A percentile compares a stretch with the other conserved stretches of the same genome.
phyloP scores from a whole-genome alignment of 2,329 filamentous ascomycete species.

The Ciborinia camelliae region DNA sequence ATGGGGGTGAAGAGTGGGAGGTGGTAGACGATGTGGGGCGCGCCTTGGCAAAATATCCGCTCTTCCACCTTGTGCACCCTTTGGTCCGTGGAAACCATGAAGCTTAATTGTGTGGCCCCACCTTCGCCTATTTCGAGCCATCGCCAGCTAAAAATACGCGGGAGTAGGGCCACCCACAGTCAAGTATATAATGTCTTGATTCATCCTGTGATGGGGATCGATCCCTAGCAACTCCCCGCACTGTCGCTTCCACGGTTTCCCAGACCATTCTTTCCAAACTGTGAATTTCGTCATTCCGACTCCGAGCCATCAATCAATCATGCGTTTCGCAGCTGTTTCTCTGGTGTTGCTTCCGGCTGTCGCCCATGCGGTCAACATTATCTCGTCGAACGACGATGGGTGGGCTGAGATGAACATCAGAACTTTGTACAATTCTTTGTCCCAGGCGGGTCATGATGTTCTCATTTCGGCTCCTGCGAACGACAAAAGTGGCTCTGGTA shows the following conservation, averaged over 20 bases:
- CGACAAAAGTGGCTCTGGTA: slow-evolving; percentile 7
- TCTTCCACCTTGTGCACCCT: too few species aligned
- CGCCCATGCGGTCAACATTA: not conserved
- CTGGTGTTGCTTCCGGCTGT: slow-evolving; percentile 1
- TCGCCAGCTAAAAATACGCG: too few species aligned
- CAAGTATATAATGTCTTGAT: not conserved
- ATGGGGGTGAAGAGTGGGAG: not conserved
- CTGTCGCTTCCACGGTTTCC: not conserved
- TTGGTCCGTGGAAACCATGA: too few species aligned
- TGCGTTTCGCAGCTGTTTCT: slow-evolving; percentile 7
- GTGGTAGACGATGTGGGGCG: not conserved
- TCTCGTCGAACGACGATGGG: not conserved
- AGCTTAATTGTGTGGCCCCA: too few species aligned
- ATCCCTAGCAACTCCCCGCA: not conserved
- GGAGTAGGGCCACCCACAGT: too few species aligned
- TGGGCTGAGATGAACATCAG: slow-evolving; percentile 10
- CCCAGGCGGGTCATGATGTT: slow-evolving; percentile 5
- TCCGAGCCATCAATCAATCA: not conserved
- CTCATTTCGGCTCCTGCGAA: slow-evolving; percentile 8
- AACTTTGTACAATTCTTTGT: slow-evolving; percentile 4
- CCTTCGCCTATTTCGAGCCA: too few species aligned
- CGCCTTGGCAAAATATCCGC: slow-evolving; percentile 4
- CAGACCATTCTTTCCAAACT: not conserved
- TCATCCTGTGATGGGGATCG: not conserved
- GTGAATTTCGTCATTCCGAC: not conserved